phyloP scores from a whole-genome alignment of 768 basidiomycete species.

The Auriscalpium vulgare region DNA sequence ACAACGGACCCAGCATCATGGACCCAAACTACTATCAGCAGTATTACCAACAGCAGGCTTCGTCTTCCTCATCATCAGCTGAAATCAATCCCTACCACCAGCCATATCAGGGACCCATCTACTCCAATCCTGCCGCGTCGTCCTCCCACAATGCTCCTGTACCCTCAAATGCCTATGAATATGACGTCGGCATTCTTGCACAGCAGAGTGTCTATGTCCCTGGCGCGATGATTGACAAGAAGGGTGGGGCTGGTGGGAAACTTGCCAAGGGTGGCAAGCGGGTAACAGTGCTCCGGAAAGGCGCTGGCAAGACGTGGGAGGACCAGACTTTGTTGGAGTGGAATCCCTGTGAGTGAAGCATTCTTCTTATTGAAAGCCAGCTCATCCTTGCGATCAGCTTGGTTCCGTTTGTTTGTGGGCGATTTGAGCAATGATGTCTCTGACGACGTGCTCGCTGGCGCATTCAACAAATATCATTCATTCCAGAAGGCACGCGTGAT shows the following conservation, averaged over 20 bases:
- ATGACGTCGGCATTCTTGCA: slow-evolving; percentile 84
- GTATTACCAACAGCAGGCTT: slow-evolving; percentile 15
- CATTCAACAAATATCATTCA: slow-evolving; percentile 88
- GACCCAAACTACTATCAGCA: slow-evolving; percentile 45
- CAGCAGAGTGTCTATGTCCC: slow-evolving; percentile 92
- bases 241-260: slow-evolving; percentile 79
- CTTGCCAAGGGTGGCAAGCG: slow-evolving; percentile 87
- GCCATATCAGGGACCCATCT: slow-evolving; percentile 70
- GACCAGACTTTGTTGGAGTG: slow-evolving; percentile 95
- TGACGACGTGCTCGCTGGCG: slow-evolving; percentile 87
- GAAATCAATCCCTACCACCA: slow-evolving; percentile 81
- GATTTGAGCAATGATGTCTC: slow-evolving; percentile 98
- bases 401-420: slow-evolving; percentile 97
- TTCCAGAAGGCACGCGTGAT: slow-evolving; percentile 96
- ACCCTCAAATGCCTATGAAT: slow-evolving; percentile 87
- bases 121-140: slow-evolving; percentile 51
- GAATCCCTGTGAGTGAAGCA: slow-evolving; percentile 74
- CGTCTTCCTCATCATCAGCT: slow-evolving; percentile 10
- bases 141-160: slow-evolving; percentile 70
- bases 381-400: slow-evolving; percentile 43
- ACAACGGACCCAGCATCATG: slow-evolving; percentile 24
- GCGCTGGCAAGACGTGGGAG: slow-evolving; percentile 96
- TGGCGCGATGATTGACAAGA: slow-evolving; percentile 84
- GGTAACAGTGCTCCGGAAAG: slow-evolving; percentile 90
- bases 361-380: neutral